Evolutionary conservation across 805 yeast genomes (phyloP), one percentile per base, ranked within the genome.

Genomic region (Ogataea siamensis): DNA sequence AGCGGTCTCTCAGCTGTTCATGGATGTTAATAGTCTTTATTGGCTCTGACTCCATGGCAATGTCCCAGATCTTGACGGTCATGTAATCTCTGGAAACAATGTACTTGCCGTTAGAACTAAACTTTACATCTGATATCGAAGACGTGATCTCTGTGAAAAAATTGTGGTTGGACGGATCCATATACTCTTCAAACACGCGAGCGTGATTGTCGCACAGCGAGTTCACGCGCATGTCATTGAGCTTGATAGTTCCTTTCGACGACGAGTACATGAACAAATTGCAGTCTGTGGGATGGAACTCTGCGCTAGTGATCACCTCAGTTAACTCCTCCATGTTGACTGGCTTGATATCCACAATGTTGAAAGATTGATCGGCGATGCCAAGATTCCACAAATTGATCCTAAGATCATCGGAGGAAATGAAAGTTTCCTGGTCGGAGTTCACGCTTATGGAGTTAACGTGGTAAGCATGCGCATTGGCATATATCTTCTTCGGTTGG

Each of bases 291-390:
- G 99, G 99, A 63, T 94, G 98, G 68, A 93, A 93, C 62, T 89
- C 96, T 2, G 98, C 94, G 55, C 89, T 77, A 12, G 99, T 93
- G 49, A 93, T 91, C 36, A 93, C 99, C 64, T 93, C 99, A 7
- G 99, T 91, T 54, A 93, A 75, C 66, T 93, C 99, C 68, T 93
- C 99, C 99, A 93, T 94, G 64, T 88, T 88, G 5, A 88, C 86
- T 7, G 99, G 99, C 62, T 94, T 88, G 57, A 93, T 93, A 66
- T 93, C 99, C 42, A 93, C 98, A 49, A 93, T 93, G 63, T 93
- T 94, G 66, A 93, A 93, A 54, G 89, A 78, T 67, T 91, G 96
- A 64, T 91, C 96, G 14, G 96, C 87, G 51, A 88, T 85, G 38
- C 87, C 88, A 50, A 89, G 71, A 63, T 91, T 89, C 99, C 99